These are phyloP conservation scores for Tillandsia leiboldiana DNA, from an alignment of 176 grass and related monocot species.

Conservation along the genomic window DNA sequence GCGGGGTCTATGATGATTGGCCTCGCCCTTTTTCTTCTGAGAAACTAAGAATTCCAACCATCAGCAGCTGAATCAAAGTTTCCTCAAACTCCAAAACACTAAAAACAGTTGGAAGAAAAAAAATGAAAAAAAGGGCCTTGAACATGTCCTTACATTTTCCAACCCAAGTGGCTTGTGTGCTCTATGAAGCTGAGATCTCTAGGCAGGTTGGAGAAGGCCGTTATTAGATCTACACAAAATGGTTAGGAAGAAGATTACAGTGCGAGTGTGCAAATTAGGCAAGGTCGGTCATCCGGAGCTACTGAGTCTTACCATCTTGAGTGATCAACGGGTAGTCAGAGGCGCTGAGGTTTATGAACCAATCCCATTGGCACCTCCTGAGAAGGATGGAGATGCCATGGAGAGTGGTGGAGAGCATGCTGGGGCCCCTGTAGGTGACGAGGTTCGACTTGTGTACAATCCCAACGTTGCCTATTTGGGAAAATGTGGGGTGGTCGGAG, in stretches of 20 bases:
- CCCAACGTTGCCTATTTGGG: slow-evolving; percentile 67
- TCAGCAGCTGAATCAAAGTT: background rate
- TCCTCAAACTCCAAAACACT: background rate
- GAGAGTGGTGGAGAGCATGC: slow-evolving; percentile 94
- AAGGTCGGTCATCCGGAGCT: background rate
- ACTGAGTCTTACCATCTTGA: slow-evolving; percentile 52
- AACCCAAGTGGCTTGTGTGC: slow-evolving; percentile 81
- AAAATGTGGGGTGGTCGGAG: slow-evolving; percentile 37
- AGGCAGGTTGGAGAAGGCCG: slow-evolving; percentile 59
- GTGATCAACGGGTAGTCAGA: slow-evolving; percentile 92
- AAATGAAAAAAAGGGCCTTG: background rate
- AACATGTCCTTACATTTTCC: slow-evolving; percentile 76
- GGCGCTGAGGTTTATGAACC: slow-evolving; percentile 98
- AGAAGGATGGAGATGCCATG: slow-evolving; percentile 81
- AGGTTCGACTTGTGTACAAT: slow-evolving; percentile 63
- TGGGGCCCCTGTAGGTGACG: slow-evolving; percentile 87
- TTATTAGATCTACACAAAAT: slow-evolving; percentile 65
- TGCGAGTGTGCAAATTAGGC: too few species aligned
- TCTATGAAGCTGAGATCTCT: slow-evolving; percentile 91
- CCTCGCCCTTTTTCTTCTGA: slow-evolving; percentile 86
- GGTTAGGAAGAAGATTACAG: too few species aligned
- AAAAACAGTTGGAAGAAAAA: background rate
- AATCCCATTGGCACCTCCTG: slow-evolving; percentile 64
- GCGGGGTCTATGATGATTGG: slow-evolving; percentile 84
- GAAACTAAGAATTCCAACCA: slow-evolving; percentile 16